Evolutionary conservation across 768 basidiomycete species (phyloP).

Genomic region (Leccinum boreale): DNA sequence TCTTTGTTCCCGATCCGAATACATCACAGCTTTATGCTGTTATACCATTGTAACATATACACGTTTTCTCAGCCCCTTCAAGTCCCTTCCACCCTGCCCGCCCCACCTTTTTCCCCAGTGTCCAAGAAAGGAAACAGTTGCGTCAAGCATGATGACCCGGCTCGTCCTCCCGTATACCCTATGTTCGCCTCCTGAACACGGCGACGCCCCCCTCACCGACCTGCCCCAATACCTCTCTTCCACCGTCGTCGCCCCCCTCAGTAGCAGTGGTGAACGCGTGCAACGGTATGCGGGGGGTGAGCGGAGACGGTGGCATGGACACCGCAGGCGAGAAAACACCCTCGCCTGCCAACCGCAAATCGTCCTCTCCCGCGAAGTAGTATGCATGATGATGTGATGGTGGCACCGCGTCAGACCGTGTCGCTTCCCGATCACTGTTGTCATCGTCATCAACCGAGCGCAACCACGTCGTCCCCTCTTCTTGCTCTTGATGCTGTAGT

Average conservation of each 20-base stretch:
- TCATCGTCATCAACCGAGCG: not conserved
- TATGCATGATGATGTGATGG: slow-evolving; percentile 32
- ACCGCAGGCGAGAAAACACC: slow-evolving; percentile 71
- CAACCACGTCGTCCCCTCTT: not conserved
- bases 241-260: slow-evolving; percentile 4
- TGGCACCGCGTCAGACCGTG: slow-evolving; percentile 20
- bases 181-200: slow-evolving; percentile 20
- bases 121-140: not conserved
- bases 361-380: slow-evolving; percentile 51
- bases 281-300: slow-evolving; percentile 39
- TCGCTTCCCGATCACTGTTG: not conserved
- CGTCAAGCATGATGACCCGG: slow-evolving; percentile 7
- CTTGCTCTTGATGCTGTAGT: not conserved
- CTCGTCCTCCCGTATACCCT: slow-evolving; percentile 2
- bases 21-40: slow-evolving; percentile 7
- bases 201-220: slow-evolving; percentile 9
- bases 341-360: slow-evolving; percentile 60
- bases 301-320: slow-evolving; percentile 66
- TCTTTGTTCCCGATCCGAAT: slow-evolving; percentile 7
- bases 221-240: slow-evolving; percentile 2
- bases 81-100: not conserved
- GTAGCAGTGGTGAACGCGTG: slow-evolving; percentile 1
- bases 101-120: not conserved
- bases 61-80: not conserved
- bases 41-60: slow-evolving; percentile 12